These are phyloP conservation scores for Cyberlindnera euphorbiiphila DNA, from an alignment of 805 yeast genomes.

Conservation along the genomic window DNA sequence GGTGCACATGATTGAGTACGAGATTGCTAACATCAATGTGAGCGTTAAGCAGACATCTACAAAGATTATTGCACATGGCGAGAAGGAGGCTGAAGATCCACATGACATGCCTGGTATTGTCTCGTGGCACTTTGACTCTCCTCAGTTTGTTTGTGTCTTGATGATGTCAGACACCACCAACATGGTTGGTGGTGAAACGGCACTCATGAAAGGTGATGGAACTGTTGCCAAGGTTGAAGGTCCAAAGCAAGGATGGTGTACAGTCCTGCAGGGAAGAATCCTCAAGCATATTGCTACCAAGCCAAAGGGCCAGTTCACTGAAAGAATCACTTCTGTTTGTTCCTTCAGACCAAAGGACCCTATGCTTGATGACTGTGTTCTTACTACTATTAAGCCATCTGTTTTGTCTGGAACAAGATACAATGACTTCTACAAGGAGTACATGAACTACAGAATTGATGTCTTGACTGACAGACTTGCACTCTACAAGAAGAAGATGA, in stretches of 20 bases:
- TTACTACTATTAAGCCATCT: conserved; percentile 40
- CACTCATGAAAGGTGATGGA: conserved; percentile 36
- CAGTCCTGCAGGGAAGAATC: conserved; percentile 44
- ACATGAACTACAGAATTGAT: conserved; percentile 37
- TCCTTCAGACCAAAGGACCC: conserved; percentile 40
- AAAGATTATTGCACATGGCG: conserved; percentile 6
- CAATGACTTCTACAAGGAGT: conserved; percentile 38
- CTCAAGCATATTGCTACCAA: conserved; percentile 45
- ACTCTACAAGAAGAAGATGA: conserved; percentile 26
- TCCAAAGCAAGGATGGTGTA: conserved; percentile 48
- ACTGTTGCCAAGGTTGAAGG: conserved; percentile 30
- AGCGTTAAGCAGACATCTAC: conserved; percentile 35
- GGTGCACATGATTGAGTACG: conserved; percentile 39
- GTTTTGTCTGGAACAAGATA: conserved; percentile 33
- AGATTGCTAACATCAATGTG: conserved; percentile 50
- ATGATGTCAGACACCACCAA: conserved; percentile 56
- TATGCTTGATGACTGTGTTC: conserved; percentile 36
- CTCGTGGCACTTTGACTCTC: conserved; percentile 62
- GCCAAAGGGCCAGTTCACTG: conserved; percentile 34
- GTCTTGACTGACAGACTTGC: conserved; percentile 32
- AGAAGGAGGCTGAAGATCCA: conserved; percentile 10
- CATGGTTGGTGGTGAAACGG: conserved; percentile 62
- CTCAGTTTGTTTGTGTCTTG: conserved; percentile 60
- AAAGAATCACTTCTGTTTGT: conserved; percentile 42
- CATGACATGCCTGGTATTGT: conserved; percentile 47